Percentiles rank a stretch among this genome's conserved stretches.
phyloP scores from a whole-genome alignment of 768 basidiomycete genomes.

The Lactifluus volemus region DNA sequence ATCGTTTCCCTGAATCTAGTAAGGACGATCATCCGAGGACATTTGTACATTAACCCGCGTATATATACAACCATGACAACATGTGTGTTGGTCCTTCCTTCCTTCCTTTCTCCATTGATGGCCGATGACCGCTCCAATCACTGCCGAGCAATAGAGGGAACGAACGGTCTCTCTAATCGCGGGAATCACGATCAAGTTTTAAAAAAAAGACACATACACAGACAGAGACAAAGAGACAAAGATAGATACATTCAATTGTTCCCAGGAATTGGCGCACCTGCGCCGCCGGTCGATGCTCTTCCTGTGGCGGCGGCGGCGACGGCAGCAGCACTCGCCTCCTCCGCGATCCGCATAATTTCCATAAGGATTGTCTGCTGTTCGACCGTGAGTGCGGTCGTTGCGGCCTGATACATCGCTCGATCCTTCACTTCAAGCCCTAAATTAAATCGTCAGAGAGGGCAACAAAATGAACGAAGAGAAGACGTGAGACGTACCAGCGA shows the following conservation, averaged over 20 bases:
- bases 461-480: too few relatives aligned
- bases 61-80: background rate
- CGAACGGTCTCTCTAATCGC: background rate
- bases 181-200: background rate
- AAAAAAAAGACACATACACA: background rate
- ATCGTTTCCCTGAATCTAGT: background rate
- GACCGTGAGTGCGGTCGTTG: constrained; percentile 59
- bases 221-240: background rate
- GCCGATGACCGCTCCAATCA: background rate
- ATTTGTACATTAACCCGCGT: background rate
- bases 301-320: background rate
- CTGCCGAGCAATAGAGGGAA: background rate
- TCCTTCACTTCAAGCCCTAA: constrained; percentile 74
- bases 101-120: background rate
- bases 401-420: constrained; percentile 53
- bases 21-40: background rate
- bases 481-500: constrained; percentile 48
- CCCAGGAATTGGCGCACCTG: background rate
- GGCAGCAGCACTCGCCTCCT: background rate
- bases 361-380: constrained; percentile 77
- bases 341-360: constrained; percentile 59
- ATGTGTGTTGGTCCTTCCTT: background rate
- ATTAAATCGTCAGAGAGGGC: background rate
- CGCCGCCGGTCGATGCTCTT: background rate
- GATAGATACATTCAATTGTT: background rate